A percentile compares a stretch with the other conserved stretches of the same genome.
phyloP scores from a whole-genome alignment of 1,284 basidiomycete species.

The Sutorius eximius region DNA sequence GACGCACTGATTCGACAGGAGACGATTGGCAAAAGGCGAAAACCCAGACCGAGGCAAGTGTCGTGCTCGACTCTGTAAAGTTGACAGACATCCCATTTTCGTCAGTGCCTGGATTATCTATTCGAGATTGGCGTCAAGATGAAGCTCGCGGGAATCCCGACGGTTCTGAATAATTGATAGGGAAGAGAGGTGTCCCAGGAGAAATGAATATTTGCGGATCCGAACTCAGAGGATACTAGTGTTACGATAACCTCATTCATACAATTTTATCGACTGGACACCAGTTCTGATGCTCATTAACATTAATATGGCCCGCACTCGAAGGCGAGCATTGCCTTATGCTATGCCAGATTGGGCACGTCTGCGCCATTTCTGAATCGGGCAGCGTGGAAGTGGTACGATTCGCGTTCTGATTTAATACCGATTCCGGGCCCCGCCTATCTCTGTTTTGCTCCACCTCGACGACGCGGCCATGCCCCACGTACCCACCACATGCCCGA shows the following conservation, averaged over 20 bases:
- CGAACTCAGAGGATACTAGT: neutral
- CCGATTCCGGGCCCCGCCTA: neutral
- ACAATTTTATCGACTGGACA: too few species aligned
- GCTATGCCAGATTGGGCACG: slow-evolving; percentile 1
- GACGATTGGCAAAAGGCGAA: slow-evolving; percentile 86
- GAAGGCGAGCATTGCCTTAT: neutral
- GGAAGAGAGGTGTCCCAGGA: neutral
- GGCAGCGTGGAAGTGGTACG: slow-evolving; percentile 24
- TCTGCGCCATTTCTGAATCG: neutral
- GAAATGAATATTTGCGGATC: neutral
- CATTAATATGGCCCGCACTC: slow-evolving; percentile 6
- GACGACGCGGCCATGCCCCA: slow-evolving; percentile 22
- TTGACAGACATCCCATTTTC: neutral
- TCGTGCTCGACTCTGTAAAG: neutral
- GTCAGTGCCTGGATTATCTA: slow-evolving; percentile 79
- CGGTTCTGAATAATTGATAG: slow-evolving; percentile 36
- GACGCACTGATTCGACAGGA: slow-evolving; percentile 39
- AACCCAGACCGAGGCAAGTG: slow-evolving; percentile 71
- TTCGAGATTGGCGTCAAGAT: slow-evolving; percentile 85
- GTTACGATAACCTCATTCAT: neutral
- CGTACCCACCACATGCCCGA: slow-evolving; percentile 18
- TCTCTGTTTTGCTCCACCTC: neutral
- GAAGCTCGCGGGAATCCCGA: slow-evolving; percentile 59
- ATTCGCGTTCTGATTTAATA: neutral
- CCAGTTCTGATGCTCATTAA: too few species aligned